Evolutionary conservation across 169 alveolate species (phyloP), one percentile per base, ranked within the genome.

Genomic region (Cryptosporidium baileyi): DNA sequence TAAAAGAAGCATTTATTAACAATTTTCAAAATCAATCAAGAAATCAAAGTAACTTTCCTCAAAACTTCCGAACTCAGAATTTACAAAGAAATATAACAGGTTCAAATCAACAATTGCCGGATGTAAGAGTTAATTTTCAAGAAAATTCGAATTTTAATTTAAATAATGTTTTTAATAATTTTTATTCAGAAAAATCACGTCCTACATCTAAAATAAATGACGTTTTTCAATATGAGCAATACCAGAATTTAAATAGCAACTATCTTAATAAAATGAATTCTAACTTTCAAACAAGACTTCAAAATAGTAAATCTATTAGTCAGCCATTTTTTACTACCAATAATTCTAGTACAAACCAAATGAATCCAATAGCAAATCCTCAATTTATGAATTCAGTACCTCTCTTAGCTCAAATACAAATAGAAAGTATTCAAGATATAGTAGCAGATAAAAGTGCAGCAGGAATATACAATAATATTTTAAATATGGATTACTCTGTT

Each of bases 381-480:
- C 85, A 74, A 32, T 43, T 26, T 13, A 22, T 74, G 36, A 74
- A 54, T 57, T 74, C 85, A 19, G 67, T 74, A 28, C 85, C 85
- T 15, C 67, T 74, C 8, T 57, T 74, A 44, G 85, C 85, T 54
- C 85, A 74, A 24, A 54, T 74, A 28, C 52, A 51, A 54, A 74
- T 74, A n/a, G 85, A 74, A 34, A 34, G 74, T 32, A 74, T 74
- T 11, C 85, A 74, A 7, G 85, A 74, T 57, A 51, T 74, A 17
- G 41, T 22, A 24, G 4, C 7, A 19, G 41, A 57, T 2, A 30
- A 26, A 13, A 44, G 28, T 9, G 30, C 60, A 22, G 26, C 61
- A 80, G 67, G 89, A 0, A 19, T 79, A 13, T 43, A 79, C 49
- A 74, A 32, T 47, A 32, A 89, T 60, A 32, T 61, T 34, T 32